Evolutionary conservation across 306 rosid species (phyloP).

Genomic region (Oemleria cerasiformis): DNA sequence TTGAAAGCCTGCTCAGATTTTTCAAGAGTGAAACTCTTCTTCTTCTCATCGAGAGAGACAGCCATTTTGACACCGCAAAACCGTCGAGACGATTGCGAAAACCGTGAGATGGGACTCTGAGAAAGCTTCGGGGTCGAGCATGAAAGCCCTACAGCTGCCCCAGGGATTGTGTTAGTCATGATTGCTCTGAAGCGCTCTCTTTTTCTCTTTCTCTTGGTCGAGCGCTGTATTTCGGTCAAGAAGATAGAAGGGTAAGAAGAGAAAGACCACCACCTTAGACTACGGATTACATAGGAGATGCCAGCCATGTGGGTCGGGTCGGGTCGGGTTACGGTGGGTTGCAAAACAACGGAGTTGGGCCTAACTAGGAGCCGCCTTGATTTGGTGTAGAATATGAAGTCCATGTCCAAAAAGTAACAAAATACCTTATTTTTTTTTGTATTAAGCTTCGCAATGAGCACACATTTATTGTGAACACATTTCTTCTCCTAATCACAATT

Average conservation of each 20-base stretch:
- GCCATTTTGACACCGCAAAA: constrained; percentile 52
- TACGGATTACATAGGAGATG: not conserved
- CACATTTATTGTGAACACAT: too few species aligned
- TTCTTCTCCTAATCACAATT: not conserved
- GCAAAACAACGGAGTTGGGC: not conserved
- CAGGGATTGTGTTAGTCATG: constrained; percentile 48
- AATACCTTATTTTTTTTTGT: too few species aligned
- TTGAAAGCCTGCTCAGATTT: constrained; percentile 88
- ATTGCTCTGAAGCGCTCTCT: not conserved
- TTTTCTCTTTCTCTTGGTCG: not conserved
- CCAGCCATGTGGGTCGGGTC: not conserved
- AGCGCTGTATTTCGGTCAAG: not conserved
- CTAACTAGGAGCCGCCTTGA: not conserved
- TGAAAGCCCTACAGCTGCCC: constrained; percentile 41
- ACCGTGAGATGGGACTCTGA: constrained; percentile 21
- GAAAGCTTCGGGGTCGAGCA: constrained; percentile 33
- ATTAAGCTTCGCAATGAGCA: too few species aligned
- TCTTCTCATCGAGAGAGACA: constrained; percentile 62
- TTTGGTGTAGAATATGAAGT: not conserved
- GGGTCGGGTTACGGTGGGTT: not conserved
- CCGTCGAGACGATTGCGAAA: constrained; percentile 28
- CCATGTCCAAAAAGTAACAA: not conserved
- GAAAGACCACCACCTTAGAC: not conserved
- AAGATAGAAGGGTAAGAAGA: constrained; percentile 9
- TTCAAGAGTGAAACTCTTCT: constrained; percentile 59